These are phyloP conservation scores for Exobasidium cylindrosporum DNA, from an alignment of 1,284 basidiomycete species.

Conservation along the genomic window DNA sequence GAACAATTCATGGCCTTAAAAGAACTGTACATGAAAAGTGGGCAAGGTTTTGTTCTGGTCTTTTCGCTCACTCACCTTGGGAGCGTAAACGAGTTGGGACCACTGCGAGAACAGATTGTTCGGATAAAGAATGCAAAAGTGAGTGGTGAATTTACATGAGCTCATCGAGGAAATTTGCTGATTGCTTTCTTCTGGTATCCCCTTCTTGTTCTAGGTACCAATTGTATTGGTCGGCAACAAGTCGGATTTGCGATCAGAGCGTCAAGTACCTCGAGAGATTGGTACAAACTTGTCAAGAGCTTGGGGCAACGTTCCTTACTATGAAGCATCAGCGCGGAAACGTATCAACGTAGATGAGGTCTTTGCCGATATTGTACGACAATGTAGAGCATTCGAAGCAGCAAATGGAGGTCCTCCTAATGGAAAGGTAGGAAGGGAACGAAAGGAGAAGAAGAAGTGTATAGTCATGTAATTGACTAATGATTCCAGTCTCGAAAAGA, in stretches of 20 bases:
- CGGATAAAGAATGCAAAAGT: constrained; percentile 38
- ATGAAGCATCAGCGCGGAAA: constrained; percentile 45
- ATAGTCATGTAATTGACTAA: constrained; percentile 32
- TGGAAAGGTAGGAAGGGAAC: not conserved
- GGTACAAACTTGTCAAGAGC: constrained; percentile 42
- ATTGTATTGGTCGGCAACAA: constrained; percentile 49
- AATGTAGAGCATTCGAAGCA: constrained; percentile 37
- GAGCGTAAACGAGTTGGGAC: constrained; percentile 45
- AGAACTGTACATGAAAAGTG: constrained; percentile 46
- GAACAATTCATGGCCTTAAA: constrained; percentile 50
- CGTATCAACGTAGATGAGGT: constrained; percentile 46
- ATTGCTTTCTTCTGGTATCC: constrained; percentile 9
- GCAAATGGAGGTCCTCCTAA: constrained; percentile 6
- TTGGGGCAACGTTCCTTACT: constrained; percentile 49
- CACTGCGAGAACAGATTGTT: constrained; percentile 43
- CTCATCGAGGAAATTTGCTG: not conserved
- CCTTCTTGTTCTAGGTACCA: constrained; percentile 30
- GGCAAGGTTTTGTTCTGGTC: constrained; percentile 47
- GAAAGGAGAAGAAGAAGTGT: constrained; percentile 31
- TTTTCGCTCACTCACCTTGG: constrained; percentile 45
- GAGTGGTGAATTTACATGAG: constrained; percentile 9
- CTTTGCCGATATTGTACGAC: constrained; percentile 43
- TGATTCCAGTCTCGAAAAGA: too few species aligned
- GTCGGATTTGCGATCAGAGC: constrained; percentile 35
- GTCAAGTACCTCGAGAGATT: constrained; percentile 47